Conservation (phyloP, 192 early-diverging fungal species). For the Rhizophagus clarus region DNA sequence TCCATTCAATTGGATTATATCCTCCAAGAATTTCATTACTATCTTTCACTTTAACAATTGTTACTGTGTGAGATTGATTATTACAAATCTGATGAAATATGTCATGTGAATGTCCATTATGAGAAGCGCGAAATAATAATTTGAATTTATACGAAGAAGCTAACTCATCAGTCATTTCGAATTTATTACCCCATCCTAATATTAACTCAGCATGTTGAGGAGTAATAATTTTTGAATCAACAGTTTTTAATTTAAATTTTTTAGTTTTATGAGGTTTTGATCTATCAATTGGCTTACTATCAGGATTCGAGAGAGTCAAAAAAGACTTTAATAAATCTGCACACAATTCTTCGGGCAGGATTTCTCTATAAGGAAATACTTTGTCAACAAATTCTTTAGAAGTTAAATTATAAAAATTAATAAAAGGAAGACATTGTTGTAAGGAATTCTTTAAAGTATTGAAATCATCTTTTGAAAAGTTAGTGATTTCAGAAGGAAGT, state of each 20-base stretch:
- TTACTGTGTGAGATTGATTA: not conserved
- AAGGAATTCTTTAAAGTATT: not conserved
- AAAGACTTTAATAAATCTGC: not conserved
- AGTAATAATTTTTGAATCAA: not conserved
- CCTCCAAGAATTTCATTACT: constrained; percentile 10
- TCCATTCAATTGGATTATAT: constrained; percentile 21
- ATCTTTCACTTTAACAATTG: not conserved
- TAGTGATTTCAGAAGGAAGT: not conserved
- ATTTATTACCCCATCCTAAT: not conserved
- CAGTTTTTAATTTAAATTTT: too few species aligned
- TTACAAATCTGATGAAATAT: not conserved
- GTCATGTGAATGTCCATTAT: too few species aligned
- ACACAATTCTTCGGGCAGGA: not conserved
- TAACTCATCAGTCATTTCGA: not conserved
- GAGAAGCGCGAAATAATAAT: not conserved
- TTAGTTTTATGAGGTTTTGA: too few species aligned
- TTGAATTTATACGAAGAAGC: not conserved
- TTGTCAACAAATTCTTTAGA: not conserved
- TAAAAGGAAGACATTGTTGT: not conserved
- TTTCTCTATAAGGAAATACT: not conserved
- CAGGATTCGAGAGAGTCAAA: not conserved
- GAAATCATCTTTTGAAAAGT: not conserved
- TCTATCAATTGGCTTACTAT: too few species aligned
- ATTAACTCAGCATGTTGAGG: not conserved
- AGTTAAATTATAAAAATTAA: not conserved